Evolutionary conservation across 2,329 filamentous ascomycete genomes (phyloP).

Genomic region (Fusarium sp.): DNA sequence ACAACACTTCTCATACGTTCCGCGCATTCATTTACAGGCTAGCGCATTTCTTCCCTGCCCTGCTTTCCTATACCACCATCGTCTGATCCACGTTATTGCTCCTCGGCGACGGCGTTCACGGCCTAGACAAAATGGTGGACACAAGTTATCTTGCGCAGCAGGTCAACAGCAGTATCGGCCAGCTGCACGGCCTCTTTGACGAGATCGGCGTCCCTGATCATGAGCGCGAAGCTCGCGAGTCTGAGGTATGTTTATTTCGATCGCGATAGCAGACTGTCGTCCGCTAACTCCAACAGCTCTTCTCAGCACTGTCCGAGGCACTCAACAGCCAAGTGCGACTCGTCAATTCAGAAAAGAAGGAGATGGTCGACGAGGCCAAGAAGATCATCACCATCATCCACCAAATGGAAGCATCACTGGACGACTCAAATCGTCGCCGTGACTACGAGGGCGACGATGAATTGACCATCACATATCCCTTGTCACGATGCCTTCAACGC

Average conservation of each 20-base stretch:
- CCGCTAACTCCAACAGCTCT: slow-evolving; percentile 72
- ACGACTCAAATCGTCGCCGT: slow-evolving; percentile 76
- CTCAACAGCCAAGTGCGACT: slow-evolving; percentile 89
- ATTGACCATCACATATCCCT: slow-evolving; percentile 83
- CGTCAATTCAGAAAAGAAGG: slow-evolving; percentile 89
- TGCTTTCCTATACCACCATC: slow-evolving; percentile 34
- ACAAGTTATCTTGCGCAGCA: slow-evolving; percentile 94
- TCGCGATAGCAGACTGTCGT: neutral
- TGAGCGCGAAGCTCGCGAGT: slow-evolving; percentile 90
- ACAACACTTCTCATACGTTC: slow-evolving; percentile 18
- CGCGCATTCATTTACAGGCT: slow-evolving; percentile 26
- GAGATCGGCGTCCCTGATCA: slow-evolving; percentile 96
- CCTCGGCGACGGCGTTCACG: slow-evolving; percentile 20
- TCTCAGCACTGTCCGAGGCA: slow-evolving; percentile 90
- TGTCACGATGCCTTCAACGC: slow-evolving; percentile 81
- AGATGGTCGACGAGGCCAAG: slow-evolving; percentile 90
- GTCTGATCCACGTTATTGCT: slow-evolving; percentile 31
- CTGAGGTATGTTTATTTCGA: slow-evolving; percentile 75
- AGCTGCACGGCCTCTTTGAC: slow-evolving; percentile 95
- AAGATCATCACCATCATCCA: slow-evolving; percentile 86
- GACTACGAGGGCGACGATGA: slow-evolving; percentile 76
- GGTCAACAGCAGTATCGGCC: slow-evolving; percentile 92
- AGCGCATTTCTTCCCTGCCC: slow-evolving; percentile 13
- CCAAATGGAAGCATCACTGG: slow-evolving; percentile 93
- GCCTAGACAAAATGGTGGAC: slow-evolving; percentile 72